These are phyloP conservation scores for Haematococcus lacustris DNA, from an alignment of 139 green algal genomes.

Conservation along the genomic window DNA sequence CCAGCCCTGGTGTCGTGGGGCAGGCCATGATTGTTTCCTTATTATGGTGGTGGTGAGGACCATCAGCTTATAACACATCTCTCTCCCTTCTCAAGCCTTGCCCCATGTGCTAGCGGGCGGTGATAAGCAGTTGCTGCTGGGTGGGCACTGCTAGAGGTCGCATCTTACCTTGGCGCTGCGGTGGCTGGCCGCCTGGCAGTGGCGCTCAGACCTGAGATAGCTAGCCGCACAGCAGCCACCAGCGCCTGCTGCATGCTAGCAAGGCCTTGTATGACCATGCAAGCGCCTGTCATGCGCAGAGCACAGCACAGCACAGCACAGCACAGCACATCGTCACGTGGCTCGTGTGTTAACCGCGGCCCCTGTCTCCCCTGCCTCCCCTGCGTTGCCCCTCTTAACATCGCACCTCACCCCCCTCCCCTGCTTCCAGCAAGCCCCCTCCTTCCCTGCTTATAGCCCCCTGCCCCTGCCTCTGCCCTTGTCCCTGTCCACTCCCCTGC, in stretches of 20 bases:
- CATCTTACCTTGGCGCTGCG: constrained; percentile 6
- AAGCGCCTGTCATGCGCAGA: constrained; percentile 47
- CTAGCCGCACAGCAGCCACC: not conserved
- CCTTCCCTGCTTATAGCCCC: not conserved
- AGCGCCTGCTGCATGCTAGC: not conserved
- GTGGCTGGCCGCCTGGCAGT: constrained; percentile 5
- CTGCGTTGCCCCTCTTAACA: not conserved
- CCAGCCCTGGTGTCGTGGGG: no score
- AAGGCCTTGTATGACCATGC: not conserved
- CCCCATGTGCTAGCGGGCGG: not conserved
- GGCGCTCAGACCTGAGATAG: constrained; percentile 8
- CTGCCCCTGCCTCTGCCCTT: no score
- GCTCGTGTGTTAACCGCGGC: not conserved
- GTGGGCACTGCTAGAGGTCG: not conserved
- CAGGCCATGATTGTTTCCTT: no score
- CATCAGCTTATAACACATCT: no score
- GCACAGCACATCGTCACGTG: not conserved
- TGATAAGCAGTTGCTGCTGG: not conserved
- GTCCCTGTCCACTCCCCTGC: no score
- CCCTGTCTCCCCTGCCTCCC: not conserved
- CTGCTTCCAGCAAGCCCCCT: no score
- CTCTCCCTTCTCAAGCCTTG: no score
- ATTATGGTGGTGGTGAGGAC: no score
- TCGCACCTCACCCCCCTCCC: no score
- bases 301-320: not conserved